Evolutionary conservation across 1,284 basidiomycete species (phyloP).

Genomic region (Apiotrichum veenhuisii): DNA sequence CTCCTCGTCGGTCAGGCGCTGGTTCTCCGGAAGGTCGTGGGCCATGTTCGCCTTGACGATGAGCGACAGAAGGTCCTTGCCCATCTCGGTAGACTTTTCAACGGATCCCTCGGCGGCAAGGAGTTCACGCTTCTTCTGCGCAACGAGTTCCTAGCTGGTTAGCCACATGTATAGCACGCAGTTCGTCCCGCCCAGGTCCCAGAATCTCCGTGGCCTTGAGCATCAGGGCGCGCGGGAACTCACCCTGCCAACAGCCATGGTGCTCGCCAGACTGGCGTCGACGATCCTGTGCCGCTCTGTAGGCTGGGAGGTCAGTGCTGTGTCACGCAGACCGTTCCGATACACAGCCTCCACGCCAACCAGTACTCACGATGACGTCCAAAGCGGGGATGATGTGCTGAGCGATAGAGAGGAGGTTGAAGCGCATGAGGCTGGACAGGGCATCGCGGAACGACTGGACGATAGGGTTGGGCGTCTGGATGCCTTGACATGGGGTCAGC

Average conservation of each 20-base stretch:
- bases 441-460: slow-evolving; percentile 22
- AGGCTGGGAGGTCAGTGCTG: not conserved
- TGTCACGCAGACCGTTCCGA: no score
- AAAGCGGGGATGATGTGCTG: slow-evolving; percentile 57
- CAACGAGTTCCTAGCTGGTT: slow-evolving; percentile 53
- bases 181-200: no score
- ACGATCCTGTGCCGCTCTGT: slow-evolving; percentile 3
- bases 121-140: slow-evolving; percentile 50
- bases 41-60: slow-evolving; percentile 59
- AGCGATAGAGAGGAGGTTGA: slow-evolving; percentile 57
- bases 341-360: no score
- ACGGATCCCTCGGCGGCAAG: slow-evolving; percentile 28
- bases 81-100: slow-evolving; percentile 51
- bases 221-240: not conserved
- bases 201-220: no score
- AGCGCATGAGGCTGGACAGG: slow-evolving; percentile 32
- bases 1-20: slow-evolving; percentile 63
- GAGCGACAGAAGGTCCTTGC: slow-evolving; percentile 47
- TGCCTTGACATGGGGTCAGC: not conserved
- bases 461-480: slow-evolving; percentile 31
- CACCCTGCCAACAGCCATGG: not conserved
- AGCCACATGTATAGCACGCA: no score
- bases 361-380: slow-evolving; percentile 44
- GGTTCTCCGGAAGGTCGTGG: slow-evolving; percentile 54
- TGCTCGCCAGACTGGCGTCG: not conserved